Evolutionary conservation across 352 stramenopile genomes (phyloP).

Genomic region (Phytopythium mirpurense): DNA sequence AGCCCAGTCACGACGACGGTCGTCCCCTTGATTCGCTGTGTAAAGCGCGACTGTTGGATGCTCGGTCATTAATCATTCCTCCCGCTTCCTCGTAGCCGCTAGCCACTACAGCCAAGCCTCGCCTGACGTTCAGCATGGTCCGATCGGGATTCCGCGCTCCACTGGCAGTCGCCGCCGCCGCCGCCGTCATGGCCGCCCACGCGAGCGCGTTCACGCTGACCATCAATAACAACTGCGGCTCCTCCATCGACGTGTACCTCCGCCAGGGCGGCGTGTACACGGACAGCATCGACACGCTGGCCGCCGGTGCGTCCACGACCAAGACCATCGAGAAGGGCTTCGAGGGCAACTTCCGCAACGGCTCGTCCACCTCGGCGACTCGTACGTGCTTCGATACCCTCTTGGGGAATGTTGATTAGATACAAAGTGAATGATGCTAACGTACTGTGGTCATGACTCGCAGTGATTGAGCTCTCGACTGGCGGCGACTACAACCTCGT

Average conservation of each 20-base stretch:
- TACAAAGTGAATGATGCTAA: constrained; percentile 1
- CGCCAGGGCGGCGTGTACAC: constrained; percentile 44
- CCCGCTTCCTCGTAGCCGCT: background rate
- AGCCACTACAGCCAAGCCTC: background rate
- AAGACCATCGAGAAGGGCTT: constrained; percentile 51
- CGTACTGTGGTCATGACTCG: background rate
- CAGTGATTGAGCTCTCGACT: constrained; percentile 63
- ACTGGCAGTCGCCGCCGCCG: constrained; percentile 5
- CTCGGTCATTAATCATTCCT: constrained; percentile 2
- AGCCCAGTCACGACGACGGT: background rate
- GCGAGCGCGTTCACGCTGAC: constrained; percentile 42
- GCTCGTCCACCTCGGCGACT: constrained; percentile 45
- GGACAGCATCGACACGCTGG: constrained; percentile 35
- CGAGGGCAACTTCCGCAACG: constrained; percentile 67
- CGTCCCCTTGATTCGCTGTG: background rate
- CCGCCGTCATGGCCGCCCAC: constrained; percentile 15
- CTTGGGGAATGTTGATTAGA: background rate
- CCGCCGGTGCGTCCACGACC: constrained; percentile 25
- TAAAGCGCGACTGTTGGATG: background rate
- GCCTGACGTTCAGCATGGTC: constrained; percentile 18
- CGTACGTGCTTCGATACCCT: constrained; percentile 9
- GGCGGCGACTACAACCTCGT: constrained; percentile 42
- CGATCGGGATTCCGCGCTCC: constrained; percentile 6
- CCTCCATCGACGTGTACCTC: constrained; percentile 51
- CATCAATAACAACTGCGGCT: constrained; percentile 54